phyloP scores from a whole-genome alignment of 169 alveolate species.

The Blepharisma undulans region DNA sequence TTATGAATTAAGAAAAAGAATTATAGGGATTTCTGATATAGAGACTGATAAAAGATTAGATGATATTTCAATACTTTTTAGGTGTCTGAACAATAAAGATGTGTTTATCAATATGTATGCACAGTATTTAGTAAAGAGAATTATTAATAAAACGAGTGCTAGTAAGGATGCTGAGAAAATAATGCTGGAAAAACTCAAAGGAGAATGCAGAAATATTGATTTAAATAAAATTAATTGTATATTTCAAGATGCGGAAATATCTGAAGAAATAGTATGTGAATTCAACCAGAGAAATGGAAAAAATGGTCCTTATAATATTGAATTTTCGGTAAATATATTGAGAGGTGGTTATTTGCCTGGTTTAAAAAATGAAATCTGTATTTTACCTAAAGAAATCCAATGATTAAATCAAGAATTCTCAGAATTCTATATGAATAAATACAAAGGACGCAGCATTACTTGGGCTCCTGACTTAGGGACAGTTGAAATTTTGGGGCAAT shows the following conservation, averaged over 20 bases:
- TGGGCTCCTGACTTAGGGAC: constrained; percentile 51
- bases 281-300: constrained; percentile 58
- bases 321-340: constrained; percentile 49
- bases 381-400: constrained; percentile 48
- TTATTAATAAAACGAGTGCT: constrained; percentile 50
- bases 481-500: constrained; percentile 38
- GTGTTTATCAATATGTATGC: constrained; percentile 57
- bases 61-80: constrained; percentile 54
- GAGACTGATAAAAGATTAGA: constrained; percentile 49
- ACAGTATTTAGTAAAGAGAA: constrained; percentile 39
- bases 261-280: too few species aligned
- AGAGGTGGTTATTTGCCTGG: constrained; percentile 68
- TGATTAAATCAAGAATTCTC: constrained; percentile 34
- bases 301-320: background rate
- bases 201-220: constrained; percentile 54
- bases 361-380: constrained; percentile 51
- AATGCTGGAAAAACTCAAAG: constrained; percentile 58
- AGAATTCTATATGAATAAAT: constrained; percentile 50
- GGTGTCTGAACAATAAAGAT: constrained; percentile 59
- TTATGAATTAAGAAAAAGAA: constrained; percentile 51
- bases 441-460: constrained; percentile 47
- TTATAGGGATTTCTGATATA: constrained; percentile 51
- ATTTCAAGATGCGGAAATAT: too few species aligned
- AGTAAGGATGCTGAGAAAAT: constrained; percentile 51
- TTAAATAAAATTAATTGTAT: too few species aligned